A percentile compares a stretch with the other conserved stretches of the same genome.
Conservation (phyloP, 768 basidiomycete species). For the Suillus bovinus region DNA sequence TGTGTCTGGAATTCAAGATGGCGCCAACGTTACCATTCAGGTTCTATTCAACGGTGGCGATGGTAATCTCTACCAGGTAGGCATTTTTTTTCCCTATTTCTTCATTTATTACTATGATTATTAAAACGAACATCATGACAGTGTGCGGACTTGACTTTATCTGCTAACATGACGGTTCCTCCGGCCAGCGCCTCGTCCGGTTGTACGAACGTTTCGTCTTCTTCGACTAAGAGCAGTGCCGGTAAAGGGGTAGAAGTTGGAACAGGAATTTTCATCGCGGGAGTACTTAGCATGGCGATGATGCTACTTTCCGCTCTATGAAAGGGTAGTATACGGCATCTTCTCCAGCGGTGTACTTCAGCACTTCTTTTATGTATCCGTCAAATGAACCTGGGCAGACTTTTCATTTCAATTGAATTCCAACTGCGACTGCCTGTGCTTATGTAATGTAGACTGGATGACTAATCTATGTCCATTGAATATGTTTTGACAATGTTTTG, state of each 20-base stretch:
- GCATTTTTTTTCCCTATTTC: neutral
- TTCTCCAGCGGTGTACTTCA: neutral
- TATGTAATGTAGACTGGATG: neutral
- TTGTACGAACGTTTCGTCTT: slow-evolving; percentile 35
- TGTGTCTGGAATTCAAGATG: slow-evolving; percentile 53
- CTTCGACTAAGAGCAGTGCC: slow-evolving; percentile 16
- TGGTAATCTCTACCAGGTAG: slow-evolving; percentile 66
- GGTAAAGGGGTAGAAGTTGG: slow-evolving; percentile 16
- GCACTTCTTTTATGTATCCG: neutral
- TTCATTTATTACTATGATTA: neutral
- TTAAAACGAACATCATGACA: slow-evolving; percentile 28
- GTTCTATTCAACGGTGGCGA: slow-evolving; percentile 72
- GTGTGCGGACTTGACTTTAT: slow-evolving; percentile 81
- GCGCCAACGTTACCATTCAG: slow-evolving; percentile 75
- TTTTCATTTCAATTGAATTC: neutral
- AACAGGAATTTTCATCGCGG: slow-evolving; percentile 11
- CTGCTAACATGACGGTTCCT: slow-evolving; percentile 48
- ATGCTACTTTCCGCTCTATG: neutral
- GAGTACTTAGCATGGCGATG: slow-evolving; percentile 2
- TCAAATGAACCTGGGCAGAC: neutral
- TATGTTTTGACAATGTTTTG: too few species aligned
- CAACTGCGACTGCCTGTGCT: neutral
- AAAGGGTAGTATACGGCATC: neutral
- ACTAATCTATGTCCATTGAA: neutral
- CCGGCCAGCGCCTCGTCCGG: slow-evolving; percentile 39